These are phyloP conservation scores for Kalmanozyma brasiliensis DNA, from an alignment of 1,284 basidiomycete species.

Conservation along the genomic window DNA sequence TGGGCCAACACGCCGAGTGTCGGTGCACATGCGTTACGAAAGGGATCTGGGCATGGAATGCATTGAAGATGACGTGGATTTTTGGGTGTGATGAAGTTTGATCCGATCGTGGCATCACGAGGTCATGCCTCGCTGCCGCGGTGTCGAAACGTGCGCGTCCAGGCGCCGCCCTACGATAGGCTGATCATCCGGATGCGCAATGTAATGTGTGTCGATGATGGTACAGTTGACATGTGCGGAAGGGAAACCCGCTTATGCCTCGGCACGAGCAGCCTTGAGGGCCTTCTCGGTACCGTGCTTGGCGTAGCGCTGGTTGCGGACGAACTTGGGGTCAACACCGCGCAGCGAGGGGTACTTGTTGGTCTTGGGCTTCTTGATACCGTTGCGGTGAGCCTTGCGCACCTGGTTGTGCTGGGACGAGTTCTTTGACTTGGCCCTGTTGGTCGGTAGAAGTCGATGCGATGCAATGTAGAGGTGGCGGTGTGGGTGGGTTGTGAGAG, in stretches of 20 bases:
- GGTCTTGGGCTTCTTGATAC: slow-evolving; percentile 71
- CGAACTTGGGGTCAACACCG: slow-evolving; percentile 92
- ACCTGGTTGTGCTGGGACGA: slow-evolving; percentile 69
- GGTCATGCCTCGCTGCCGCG: too few species aligned
- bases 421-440: slow-evolving; percentile 67
- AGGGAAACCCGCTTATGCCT: slow-evolving; percentile 30
- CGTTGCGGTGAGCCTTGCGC: slow-evolving; percentile 96
- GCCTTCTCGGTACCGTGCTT: slow-evolving; percentile 79
- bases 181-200: too few species aligned
- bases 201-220: slow-evolving; percentile 23
- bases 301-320: slow-evolving; percentile 83
- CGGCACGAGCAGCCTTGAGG: slow-evolving; percentile 51
- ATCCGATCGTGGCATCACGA: too few species aligned
- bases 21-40: not conserved
- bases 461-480: not conserved
- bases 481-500: not conserved
- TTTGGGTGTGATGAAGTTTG: slow-evolving; percentile 2
- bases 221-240: slow-evolving; percentile 8
- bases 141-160: too few species aligned
- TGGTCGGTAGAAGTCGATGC: not conserved
- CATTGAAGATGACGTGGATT: not conserved
- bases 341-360: slow-evolving; percentile 84
- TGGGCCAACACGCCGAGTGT: not conserved
- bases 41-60: not conserved
- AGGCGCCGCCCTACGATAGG: too few species aligned